Percentiles rank a stretch among this genome's conserved stretches.
Evolutionary conservation across 768 basidiomycete species (phyloP).

Genomic region (Termitomyces sp.): DNA sequence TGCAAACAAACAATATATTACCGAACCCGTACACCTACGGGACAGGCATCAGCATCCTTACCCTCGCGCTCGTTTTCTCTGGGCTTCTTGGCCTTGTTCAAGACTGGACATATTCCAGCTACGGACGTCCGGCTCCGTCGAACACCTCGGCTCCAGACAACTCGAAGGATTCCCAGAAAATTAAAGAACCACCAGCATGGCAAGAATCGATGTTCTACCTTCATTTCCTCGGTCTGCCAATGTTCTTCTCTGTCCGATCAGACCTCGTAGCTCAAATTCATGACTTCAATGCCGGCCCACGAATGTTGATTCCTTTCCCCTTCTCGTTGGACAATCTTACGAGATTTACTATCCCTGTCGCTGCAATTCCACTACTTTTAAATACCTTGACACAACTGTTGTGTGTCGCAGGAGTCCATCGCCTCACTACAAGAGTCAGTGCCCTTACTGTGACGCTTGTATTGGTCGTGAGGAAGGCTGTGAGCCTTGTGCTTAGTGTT

Average conservation of each 20-base stretch:
- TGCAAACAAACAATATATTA: constrained; percentile 7
- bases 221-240: constrained; percentile 73
- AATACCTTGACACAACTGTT: constrained; percentile 83
- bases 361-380: constrained; percentile 57
- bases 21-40: constrained; percentile 43
- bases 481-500: constrained; percentile 71
- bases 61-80: constrained; percentile 71
- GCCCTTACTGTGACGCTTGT: constrained; percentile 76
- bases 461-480: constrained; percentile 76
- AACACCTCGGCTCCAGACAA: neutral
- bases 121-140: constrained; percentile 24
- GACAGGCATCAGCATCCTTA: constrained; percentile 69
- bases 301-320: constrained; percentile 15
- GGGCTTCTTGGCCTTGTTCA: constrained; percentile 82
- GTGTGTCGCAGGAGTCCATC: constrained; percentile 84
- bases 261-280: constrained; percentile 46
- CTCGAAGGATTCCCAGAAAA: neutral
- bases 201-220: constrained; percentile 92
- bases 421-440: constrained; percentile 72
- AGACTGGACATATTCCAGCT: constrained; percentile 67
- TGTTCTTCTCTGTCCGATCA: constrained; percentile 60
- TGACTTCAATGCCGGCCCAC: constrained; percentile 35
- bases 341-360: constrained; percentile 41
- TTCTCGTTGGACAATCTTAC: neutral
- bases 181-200: constrained; percentile 42